These are phyloP conservation scores for Enterocytospora artemiae DNA, from an alignment of 371 early-diverging fungal genomes.

Conservation along the genomic window DNA sequence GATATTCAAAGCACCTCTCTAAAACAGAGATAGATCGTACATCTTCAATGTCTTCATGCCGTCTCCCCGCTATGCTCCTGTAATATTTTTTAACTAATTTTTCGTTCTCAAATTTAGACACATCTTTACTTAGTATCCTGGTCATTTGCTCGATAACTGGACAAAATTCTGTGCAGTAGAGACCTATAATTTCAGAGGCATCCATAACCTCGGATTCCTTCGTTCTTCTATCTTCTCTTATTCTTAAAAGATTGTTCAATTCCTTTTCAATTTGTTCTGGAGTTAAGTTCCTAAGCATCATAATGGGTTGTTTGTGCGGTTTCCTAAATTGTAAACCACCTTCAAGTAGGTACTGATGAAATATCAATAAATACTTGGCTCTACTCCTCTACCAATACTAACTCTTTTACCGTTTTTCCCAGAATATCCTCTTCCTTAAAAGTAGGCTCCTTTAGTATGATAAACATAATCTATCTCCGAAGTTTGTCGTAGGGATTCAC, in stretches of 20 bases:
- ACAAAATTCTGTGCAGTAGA: constrained; percentile 47
- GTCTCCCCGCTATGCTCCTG: constrained; percentile 73
- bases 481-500: too few species aligned
- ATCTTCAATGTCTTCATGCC: constrained; percentile 73
- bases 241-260: neutral
- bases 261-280: neutral
- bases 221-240: neutral
- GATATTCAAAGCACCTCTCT: constrained; percentile 66
- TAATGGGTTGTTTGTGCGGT: too few species aligned
- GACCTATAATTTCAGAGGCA: neutral
- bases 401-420: too few species aligned
- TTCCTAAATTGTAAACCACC: too few species aligned
- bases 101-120: constrained; percentile 35
- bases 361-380: too few species aligned
- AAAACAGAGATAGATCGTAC: constrained; percentile 69
- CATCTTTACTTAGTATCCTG: constrained; percentile 36
- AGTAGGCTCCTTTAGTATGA: too few species aligned
- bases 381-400: too few species aligned
- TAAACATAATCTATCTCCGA: too few species aligned
- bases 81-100: constrained; percentile 69
- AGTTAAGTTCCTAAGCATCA: neutral
- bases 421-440: too few species aligned
- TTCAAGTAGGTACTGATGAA: too few species aligned
- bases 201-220: neutral
- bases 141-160: constrained; percentile 41